Conservation (phyloP, 1,284 basidiomycete species). For the Gymnopus androsaceus region DNA sequence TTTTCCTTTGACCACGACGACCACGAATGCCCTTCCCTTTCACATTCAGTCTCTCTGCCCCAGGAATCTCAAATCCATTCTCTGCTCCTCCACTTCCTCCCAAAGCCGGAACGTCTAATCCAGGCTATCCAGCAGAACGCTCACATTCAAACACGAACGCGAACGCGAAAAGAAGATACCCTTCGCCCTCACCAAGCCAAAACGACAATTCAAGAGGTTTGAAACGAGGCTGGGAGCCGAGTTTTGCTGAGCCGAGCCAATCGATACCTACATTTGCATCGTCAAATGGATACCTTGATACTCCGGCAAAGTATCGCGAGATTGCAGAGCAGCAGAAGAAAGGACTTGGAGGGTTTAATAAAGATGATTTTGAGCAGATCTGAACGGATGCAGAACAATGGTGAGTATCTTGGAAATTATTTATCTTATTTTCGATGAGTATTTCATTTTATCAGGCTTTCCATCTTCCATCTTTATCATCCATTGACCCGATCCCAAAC, state of each 20-base stretch:
- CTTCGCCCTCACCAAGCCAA: neutral
- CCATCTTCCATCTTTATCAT: too few species aligned
- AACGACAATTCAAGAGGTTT: slow-evolving; percentile 31
- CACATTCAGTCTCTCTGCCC: slow-evolving; percentile 63
- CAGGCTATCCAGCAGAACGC: neutral
- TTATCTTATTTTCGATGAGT: slow-evolving; percentile 43
- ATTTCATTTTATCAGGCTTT: too few species aligned
- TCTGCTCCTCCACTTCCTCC: slow-evolving; percentile 26
- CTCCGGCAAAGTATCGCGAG: slow-evolving; percentile 62
- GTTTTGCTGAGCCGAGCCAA: slow-evolving; percentile 53
- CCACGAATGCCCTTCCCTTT: slow-evolving; percentile 60
- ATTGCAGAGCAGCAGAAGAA: slow-evolving; percentile 36
- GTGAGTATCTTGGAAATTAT: slow-evolving; percentile 32
- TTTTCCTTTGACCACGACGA: neutral
- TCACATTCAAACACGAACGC: neutral
- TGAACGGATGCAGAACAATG: slow-evolving; percentile 40
- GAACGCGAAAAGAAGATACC: slow-evolving; percentile 16
- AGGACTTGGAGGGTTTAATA: slow-evolving; percentile 31
- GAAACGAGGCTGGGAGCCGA: slow-evolving; percentile 75
- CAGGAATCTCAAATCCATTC: slow-evolving; percentile 70
- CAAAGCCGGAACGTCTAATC: slow-evolving; percentile 9
- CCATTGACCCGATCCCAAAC: too few species aligned
- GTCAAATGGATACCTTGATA: slow-evolving; percentile 64
- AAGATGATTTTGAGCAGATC: slow-evolving; percentile 11
- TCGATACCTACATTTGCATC: slow-evolving; percentile 53